Percentiles rank a stretch among this genome's conserved stretches.
Conservation (phyloP, 2,329 filamentous ascomycete species). For the Macrophomina phaseolina region DNA sequence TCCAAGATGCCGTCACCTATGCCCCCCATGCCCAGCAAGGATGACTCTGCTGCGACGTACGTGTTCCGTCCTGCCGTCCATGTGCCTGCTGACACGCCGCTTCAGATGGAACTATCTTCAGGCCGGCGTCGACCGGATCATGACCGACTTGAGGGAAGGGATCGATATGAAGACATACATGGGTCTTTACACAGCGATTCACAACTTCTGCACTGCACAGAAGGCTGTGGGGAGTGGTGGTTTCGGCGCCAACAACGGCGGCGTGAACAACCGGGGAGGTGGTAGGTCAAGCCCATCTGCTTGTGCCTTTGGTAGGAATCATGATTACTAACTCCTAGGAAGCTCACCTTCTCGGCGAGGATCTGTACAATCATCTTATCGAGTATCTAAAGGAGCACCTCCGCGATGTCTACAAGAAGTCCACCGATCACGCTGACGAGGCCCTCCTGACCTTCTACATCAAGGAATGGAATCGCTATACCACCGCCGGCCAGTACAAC, state of each 20-base stretch:
- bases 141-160: slow-evolving; percentile 88
- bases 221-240: slow-evolving; percentile 75
- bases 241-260: slow-evolving; percentile 36
- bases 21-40: slow-evolving; percentile 58
- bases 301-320: background rate
- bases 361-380: slow-evolving; percentile 91
- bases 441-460: slow-evolving; percentile 93
- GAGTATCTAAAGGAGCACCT: slow-evolving; percentile 83
- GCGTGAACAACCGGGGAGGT: slow-evolving; percentile 74
- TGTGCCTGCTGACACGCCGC: slow-evolving; percentile 6
- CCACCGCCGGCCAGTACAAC: slow-evolving; percentile 93
- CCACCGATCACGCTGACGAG: slow-evolving; percentile 84
- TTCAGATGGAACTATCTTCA: slow-evolving; percentile 87
- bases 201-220: slow-evolving; percentile 99
- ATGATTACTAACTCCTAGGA: background rate
- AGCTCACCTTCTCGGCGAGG: slow-evolving; percentile 95
- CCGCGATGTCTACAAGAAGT: slow-evolving; percentile 70
- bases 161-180: slow-evolving; percentile 98
- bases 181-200: slow-evolving; percentile 95
- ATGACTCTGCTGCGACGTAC: slow-evolving; percentile 67
- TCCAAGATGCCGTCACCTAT: slow-evolving; percentile 34
- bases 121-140: slow-evolving; percentile 86
- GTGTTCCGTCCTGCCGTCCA: slow-evolving; percentile 37
- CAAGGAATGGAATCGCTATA: slow-evolving; percentile 94
- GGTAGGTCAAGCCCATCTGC: slow-evolving; percentile 23